phyloP scores from a whole-genome alignment of 441 rosid species.

The Oxalis stricta region DNA sequence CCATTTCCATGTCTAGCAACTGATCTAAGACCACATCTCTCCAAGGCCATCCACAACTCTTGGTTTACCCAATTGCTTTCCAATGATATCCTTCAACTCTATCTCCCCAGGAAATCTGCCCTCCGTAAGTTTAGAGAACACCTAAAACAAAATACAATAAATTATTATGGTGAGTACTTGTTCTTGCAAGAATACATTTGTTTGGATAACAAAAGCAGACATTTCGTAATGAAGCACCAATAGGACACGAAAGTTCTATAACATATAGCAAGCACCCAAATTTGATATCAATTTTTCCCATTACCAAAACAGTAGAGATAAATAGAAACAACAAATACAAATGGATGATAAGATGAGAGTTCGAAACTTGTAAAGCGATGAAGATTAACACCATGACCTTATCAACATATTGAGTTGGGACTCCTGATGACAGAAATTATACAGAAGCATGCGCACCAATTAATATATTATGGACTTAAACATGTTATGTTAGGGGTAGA shows the following conservation, averaged over 20 bases:
- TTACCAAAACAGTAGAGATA: too few species aligned
- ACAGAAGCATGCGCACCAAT: too few species aligned
- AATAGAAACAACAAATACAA: background rate
- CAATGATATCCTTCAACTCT: conserved; percentile 65
- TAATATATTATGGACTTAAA: too few species aligned
- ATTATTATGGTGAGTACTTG: too few species aligned
- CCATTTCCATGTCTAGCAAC: background rate
- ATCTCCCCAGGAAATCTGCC: conserved; percentile 92
- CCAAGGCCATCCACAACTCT: conserved; percentile 18
- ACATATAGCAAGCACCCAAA: too few species aligned
- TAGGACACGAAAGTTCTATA: too few species aligned
- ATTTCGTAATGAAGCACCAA: too few species aligned
- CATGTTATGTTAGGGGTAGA: too few species aligned
- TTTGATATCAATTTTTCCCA: too few species aligned
- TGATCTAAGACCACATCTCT: conserved; percentile 10
- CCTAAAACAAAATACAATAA: conserved; percentile 45
- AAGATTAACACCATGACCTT: background rate
- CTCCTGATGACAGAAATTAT: too few species aligned
- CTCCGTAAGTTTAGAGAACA: conserved; percentile 78
- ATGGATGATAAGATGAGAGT: background rate
- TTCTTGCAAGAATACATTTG: background rate
- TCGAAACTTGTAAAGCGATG: background rate
- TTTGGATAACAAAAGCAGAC: too few species aligned
- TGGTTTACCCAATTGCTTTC: conserved; percentile 34
- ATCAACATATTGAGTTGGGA: too few species aligned